phyloP scores from a whole-genome alignment of 2,329 filamentous ascomycete species.

The Talaromyces pinophilus region DNA sequence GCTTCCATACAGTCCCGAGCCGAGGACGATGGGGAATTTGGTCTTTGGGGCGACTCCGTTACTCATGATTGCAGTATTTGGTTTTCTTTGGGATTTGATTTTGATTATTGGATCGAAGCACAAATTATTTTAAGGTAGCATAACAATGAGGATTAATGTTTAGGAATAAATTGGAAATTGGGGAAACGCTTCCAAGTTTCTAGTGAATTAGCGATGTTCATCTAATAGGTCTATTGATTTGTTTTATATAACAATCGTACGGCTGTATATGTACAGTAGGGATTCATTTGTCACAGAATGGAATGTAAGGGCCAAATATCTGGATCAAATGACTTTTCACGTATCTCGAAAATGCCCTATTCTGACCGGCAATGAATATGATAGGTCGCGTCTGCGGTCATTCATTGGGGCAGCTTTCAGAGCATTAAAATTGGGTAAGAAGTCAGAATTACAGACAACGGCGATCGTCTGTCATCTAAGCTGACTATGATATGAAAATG shows the following conservation, averaged over 20 bases:
- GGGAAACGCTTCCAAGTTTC: neutral
- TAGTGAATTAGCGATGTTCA: neutral
- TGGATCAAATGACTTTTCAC: neutral
- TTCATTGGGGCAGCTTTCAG: neutral
- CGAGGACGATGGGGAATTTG: conserved; percentile 31
- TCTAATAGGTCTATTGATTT: neutral
- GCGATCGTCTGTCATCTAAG: neutral
- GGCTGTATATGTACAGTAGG: neutral
- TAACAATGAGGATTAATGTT: neutral
- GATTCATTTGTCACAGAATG: neutral
- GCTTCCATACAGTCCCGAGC: conserved; percentile 44
- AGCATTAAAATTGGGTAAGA: neutral
- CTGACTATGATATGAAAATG: neutral
- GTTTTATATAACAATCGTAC: neutral
- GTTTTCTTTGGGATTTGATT: neutral
- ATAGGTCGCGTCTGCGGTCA: neutral
- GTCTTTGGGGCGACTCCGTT: neutral
- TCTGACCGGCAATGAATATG: neutral
- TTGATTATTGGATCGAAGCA: neutral
- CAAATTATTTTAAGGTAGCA: neutral
- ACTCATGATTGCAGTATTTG: neutral
- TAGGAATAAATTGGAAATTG: neutral
- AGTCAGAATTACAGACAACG: neutral
- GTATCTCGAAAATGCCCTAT: neutral
- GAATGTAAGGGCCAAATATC: neutral